phyloP scores from a whole-genome alignment of 345 rosid species.

The Eucalyptus globulus region DNA sequence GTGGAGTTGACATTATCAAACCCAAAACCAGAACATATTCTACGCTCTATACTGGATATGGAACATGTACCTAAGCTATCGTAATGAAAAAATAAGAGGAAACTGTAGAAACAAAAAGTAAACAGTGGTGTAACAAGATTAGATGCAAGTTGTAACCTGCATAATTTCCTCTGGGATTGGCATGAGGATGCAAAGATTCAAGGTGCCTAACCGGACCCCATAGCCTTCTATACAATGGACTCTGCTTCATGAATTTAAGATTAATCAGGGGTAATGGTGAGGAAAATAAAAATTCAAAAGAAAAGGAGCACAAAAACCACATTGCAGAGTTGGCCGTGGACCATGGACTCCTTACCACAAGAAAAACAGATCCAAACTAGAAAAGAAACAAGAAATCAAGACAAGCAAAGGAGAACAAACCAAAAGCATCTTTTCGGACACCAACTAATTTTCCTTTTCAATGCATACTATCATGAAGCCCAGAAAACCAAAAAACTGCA shows the following conservation, averaged over 20 bases:
- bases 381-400: background rate
- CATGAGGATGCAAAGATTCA: constrained; percentile 70
- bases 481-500: background rate
- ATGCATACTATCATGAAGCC: background rate
- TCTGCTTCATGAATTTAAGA: constrained; percentile 24
- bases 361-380: background rate
- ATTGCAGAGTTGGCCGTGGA: background rate
- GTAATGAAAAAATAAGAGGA: background rate
- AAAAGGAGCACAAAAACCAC: background rate
- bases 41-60: background rate
- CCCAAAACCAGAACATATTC: background rate
- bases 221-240: constrained; percentile 60
- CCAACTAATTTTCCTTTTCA: background rate
- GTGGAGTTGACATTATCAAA: background rate
- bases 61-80: background rate
- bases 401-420: background rate
- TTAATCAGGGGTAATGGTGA: background rate
- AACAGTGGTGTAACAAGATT: background rate
- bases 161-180: constrained; percentile 72
- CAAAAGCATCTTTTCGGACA: background rate
- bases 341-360: background rate
- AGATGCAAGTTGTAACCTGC: constrained; percentile 37
- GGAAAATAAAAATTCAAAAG: background rate
- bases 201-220: constrained; percentile 81
- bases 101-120: background rate